Base-by-base conservation (phyloP, 352 stramenopile genomes). In the Chrysophaeum taylorii region DNA sequence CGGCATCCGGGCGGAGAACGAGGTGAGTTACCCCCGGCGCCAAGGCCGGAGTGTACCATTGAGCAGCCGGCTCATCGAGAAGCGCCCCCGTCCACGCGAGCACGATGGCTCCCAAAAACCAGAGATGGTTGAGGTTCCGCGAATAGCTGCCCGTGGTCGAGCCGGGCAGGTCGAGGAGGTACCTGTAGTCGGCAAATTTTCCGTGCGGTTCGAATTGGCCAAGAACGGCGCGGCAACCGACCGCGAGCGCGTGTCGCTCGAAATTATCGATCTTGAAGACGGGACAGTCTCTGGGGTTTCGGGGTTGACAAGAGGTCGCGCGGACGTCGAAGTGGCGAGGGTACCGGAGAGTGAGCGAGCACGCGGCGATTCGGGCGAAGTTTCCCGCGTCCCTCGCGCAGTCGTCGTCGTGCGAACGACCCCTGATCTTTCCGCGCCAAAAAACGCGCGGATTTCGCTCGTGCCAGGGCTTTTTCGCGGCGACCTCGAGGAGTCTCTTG, bases 111-210 rank as follows among this genome's bases (percentile, higher is more conserved):
- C 52, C 52, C 7, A 63, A 33, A 15, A 63, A 33, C 52, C 52
- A 63, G 52, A 63, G 52, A 33, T 63, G 29, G 29, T 63, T 63
- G 15, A 63, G 23, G 52, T 63, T 63, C 25, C 52, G 25, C 14
- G 52, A 63, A 33, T 63, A 63, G 52, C 7, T 36, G 25, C 52
- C 52, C 25, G 52, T 39, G 9, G 29, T 38, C 25, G 27, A 41
- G 15, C 52, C 52, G 7, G 52, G 52, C 29, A 63, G 23, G 33
- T 63, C 52, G 27, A 38, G 9, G 25, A 63, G 33, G 33, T 27
- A 63, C n/a, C 39, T 25, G 29, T 41, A 63, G 27, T 9, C 39
- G 25, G 21, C 25, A 25, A 39, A 63, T 14, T 38, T 38, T 9
- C 29, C 52, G 52, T 63, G 52, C 2, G 12, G 12, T 33, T 41